Conservation (phyloP, 441 rosid species). For the Brassica hybrid region DNA sequence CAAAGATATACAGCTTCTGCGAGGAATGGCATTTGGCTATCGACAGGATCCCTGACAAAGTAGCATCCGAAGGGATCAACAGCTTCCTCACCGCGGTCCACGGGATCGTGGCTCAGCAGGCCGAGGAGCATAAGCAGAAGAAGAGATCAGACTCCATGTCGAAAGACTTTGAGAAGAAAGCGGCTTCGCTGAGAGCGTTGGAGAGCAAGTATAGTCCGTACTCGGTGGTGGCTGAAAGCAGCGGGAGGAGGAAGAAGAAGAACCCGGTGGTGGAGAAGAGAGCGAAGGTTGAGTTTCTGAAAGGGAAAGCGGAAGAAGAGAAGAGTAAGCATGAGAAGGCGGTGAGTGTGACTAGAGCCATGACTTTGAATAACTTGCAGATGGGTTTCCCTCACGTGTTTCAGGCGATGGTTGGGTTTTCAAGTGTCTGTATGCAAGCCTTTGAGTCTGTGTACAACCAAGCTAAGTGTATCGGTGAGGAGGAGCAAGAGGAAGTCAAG, state of each 20-base stretch:
- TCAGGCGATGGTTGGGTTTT: conserved; percentile 90
- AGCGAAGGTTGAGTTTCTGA: conserved; percentile 61
- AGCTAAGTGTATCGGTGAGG: conserved; percentile 55
- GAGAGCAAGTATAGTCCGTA: conserved; percentile 80
- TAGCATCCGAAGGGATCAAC: conserved; percentile 93
- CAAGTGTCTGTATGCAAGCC: conserved; percentile 90
- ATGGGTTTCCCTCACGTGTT: conserved; percentile 92
- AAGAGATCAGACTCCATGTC: conserved; percentile 50
- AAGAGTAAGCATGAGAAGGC: conserved; percentile 75
- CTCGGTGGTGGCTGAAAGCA: conserved; percentile 52
- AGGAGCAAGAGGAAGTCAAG: conserved; percentile 54
- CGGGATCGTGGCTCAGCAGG: conserved; percentile 80
- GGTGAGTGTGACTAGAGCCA: conserved; percentile 71
- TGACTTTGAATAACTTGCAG: conserved; percentile 85
- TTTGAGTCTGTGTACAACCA: conserved; percentile 79
- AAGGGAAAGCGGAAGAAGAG: conserved; percentile 85
- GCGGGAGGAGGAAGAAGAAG: conserved; percentile 29
- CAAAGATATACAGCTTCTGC: conserved; percentile 76
- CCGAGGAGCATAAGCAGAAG: conserved; percentile 83
- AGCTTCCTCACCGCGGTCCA: conserved; percentile 78
- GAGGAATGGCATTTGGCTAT: conserved; percentile 89
- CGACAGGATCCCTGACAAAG: conserved; percentile 87
- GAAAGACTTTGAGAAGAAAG: conserved; percentile 43
- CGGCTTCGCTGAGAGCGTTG: conserved; percentile 59
- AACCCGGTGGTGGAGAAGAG: conserved; percentile 64